phyloP scores from a whole-genome alignment of 2,329 filamentous ascomycete genomes.

The Dactylella cylindrospora region DNA sequence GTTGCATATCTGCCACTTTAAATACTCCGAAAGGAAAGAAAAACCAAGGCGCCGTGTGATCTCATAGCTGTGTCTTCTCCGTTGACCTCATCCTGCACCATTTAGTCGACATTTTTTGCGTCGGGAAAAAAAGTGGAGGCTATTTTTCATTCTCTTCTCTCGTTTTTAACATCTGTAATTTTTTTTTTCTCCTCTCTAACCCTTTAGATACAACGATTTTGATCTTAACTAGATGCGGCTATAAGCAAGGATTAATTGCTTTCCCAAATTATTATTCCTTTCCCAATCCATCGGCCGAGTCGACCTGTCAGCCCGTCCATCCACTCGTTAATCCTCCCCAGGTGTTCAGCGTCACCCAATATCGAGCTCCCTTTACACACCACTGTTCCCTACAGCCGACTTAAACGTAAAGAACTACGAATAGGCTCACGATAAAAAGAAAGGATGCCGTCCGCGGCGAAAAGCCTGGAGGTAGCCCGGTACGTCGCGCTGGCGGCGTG shows the following conservation, averaged over 20 bases:
- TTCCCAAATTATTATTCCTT: too few relatives aligned
- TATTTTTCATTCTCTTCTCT: too few relatives aligned
- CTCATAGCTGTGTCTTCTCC: constrained; percentile 35
- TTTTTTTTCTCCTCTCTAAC: background rate
- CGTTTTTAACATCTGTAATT: constrained; percentile 1
- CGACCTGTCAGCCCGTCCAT: too few relatives aligned
- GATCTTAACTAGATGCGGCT: too few relatives aligned
- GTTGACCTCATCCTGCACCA: too few relatives aligned
- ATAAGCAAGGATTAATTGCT: too few relatives aligned
- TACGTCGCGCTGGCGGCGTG: constrained; percentile 51
- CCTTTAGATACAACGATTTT: background rate
- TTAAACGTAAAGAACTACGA: too few relatives aligned
- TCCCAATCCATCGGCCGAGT: too few relatives aligned
- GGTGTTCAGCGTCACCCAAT: too few relatives aligned
- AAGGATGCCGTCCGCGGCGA: constrained; percentile 39
- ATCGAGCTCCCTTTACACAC: too few relatives aligned
- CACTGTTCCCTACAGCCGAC: too few relatives aligned
- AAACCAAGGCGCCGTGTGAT: constrained; percentile 42
- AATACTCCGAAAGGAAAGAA: constrained; percentile 16
- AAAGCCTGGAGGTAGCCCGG: constrained; percentile 30
- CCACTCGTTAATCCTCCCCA: background rate
- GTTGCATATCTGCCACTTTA: too few relatives aligned
- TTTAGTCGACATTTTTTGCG: constrained; percentile 10
- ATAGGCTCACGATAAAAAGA: background rate
- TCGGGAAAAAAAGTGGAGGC: constrained; percentile 2